Conservation (phyloP, 2,329 filamentous ascomycete species). For the Xylaria sp. region DNA sequence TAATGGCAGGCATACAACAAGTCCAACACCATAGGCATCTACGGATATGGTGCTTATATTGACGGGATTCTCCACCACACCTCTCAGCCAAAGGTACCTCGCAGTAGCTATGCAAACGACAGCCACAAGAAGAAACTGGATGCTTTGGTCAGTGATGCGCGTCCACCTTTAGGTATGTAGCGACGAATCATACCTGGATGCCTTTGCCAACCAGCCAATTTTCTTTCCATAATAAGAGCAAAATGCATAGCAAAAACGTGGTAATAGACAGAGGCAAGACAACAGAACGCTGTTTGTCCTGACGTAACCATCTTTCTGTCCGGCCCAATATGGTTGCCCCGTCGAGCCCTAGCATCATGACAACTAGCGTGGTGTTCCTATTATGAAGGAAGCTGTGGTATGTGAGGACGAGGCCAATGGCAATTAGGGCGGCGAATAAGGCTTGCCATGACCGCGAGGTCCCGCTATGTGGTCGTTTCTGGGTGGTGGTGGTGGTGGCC, state of each 20-base stretch:
- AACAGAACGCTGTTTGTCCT: slow-evolving; percentile 25
- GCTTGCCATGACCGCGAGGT: slow-evolving; percentile 27
- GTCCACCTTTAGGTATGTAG: neutral
- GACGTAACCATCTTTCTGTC: slow-evolving; percentile 25
- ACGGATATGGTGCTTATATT: slow-evolving; percentile 13
- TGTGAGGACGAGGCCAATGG: slow-evolving; percentile 35
- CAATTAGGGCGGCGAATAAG: slow-evolving; percentile 26
- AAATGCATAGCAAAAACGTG: slow-evolving; percentile 32
- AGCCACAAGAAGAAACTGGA: slow-evolving; percentile 32
- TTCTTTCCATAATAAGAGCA: slow-evolving; percentile 34
- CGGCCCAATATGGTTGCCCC: slow-evolving; percentile 28
- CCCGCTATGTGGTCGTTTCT: slow-evolving; percentile 28
- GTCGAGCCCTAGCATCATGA: slow-evolving; percentile 36
- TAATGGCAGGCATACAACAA: slow-evolving; percentile 32
- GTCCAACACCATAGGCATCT: slow-evolving; percentile 30
- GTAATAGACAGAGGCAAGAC: slow-evolving; percentile 30
- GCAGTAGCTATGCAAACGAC: slow-evolving; percentile 28
- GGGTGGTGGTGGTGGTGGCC: neutral
- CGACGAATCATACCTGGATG: slow-evolving; percentile 28
- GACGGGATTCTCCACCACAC: slow-evolving; percentile 28
- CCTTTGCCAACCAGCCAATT: slow-evolving; percentile 38
- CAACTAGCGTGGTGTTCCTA: slow-evolving; percentile 36
- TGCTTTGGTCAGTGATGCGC: slow-evolving; percentile 17
- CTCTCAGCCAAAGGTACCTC: slow-evolving; percentile 33
- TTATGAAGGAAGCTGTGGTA: slow-evolving; percentile 40